phyloP scores from a whole-genome alignment of 169 alveolate species.

The Plasmodium sp. region DNA sequence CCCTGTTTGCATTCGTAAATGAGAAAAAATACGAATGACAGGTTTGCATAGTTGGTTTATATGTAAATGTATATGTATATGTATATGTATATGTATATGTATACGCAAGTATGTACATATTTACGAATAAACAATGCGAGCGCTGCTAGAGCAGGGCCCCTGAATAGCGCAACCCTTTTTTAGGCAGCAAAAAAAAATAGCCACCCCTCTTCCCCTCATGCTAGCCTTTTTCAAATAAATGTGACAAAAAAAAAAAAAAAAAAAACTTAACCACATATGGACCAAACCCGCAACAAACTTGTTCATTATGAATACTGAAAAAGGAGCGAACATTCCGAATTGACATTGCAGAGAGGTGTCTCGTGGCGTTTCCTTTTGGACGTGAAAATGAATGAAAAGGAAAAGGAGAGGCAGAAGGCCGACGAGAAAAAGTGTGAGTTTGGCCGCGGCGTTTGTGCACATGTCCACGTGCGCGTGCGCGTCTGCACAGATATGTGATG shows the following conservation, averaged over 20 bases:
- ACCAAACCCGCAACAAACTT: background rate
- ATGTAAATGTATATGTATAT: background rate
- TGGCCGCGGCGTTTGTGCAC: background rate
- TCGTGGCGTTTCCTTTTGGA: background rate
- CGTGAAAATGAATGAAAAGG: slow-evolving; percentile 21
- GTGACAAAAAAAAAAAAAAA: background rate
- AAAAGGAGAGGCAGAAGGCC: background rate
- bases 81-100: background rate
- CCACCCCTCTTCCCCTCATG: background rate
- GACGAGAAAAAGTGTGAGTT: slow-evolving; percentile 26
- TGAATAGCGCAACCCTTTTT: background rate
- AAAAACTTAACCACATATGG: background rate
- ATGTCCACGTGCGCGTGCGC: background rate
- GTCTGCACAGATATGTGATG: too few relatives aligned
- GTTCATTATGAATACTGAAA: background rate
- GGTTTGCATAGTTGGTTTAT: background rate
- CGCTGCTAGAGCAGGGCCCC: background rate
- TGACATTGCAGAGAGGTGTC: background rate
- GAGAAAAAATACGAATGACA: background rate
- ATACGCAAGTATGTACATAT: background rate
- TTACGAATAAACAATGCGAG: background rate
- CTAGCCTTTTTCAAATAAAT: background rate
- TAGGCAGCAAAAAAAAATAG: background rate
- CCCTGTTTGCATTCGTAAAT: background rate
- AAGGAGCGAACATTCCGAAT: background rate